Evolutionary conservation across 306 rosid species (phyloP).

Genomic region (Dicorynia guianensis): DNA sequence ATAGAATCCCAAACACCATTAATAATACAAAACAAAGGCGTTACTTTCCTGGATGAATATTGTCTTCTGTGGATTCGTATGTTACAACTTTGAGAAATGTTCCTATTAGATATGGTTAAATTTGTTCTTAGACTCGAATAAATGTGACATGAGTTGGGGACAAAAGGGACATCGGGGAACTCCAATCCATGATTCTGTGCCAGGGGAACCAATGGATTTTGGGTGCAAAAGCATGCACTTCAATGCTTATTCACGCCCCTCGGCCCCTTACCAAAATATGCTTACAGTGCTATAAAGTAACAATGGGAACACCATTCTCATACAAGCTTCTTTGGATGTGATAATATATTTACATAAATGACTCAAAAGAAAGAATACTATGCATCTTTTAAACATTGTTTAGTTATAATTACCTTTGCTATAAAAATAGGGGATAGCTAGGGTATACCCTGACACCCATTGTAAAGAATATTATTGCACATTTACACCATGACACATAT

Average conservation of each 20-base stretch:
- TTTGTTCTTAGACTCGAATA: constrained; percentile 26
- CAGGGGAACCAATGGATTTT: constrained; percentile 24
- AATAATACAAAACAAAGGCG: neutral
- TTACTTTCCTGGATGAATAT: constrained; percentile 6
- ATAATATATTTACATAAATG: neutral
- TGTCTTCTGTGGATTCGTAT: constrained; percentile 42
- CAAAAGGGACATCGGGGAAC: constrained; percentile 24
- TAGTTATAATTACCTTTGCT: too few species aligned
- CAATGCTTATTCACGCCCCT: neutral
- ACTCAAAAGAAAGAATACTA: neutral
- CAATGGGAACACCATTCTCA: constrained; percentile 29
- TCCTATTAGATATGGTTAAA: constrained; percentile 26
- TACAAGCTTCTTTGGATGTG: constrained; percentile 34
- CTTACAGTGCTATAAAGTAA: constrained; percentile 24
- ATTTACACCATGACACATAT: too few species aligned
- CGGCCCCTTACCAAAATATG: constrained; percentile 21
- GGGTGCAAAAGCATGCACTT: constrained; percentile 41
- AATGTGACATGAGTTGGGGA: constrained; percentile 16
- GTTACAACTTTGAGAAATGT: constrained; percentile 31
- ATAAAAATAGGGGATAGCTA: too few species aligned
- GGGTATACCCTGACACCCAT: too few species aligned
- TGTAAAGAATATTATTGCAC: too few species aligned
- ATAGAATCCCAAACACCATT: neutral
- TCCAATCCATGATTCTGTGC: constrained; percentile 37
- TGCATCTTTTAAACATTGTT: neutral